Evolutionary conservation across 768 basidiomycete species (phyloP).

Genomic region (Chalciporus sphaerocephalus): DNA sequence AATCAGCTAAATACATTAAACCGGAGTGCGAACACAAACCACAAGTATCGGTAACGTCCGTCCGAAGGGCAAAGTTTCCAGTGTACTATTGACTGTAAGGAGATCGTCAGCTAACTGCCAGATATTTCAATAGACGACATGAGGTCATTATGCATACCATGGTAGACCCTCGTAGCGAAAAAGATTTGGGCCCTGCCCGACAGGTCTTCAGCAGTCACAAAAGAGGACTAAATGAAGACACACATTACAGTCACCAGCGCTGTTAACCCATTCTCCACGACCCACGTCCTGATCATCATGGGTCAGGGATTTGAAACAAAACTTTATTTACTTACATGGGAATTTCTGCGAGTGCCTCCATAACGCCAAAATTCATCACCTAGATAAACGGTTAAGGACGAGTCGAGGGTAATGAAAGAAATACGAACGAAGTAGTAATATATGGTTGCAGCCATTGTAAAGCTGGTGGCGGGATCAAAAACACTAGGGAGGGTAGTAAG

Average conservation of each 20-base stretch:
- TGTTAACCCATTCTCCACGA: slow-evolving; percentile 14
- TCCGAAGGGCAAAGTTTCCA: slow-evolving; percentile 9
- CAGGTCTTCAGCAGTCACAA: slow-evolving; percentile 1
- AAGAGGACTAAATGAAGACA: background rate
- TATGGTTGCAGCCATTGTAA: slow-evolving; percentile 17
- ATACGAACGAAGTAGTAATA: slow-evolving; percentile 18
- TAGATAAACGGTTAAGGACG: background rate
- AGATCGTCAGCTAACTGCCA: too few relatives aligned
- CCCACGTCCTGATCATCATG: slow-evolving; percentile 10
- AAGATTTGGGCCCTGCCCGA: slow-evolving; percentile 10
- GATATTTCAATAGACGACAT: too few relatives aligned
- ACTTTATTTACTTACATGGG: slow-evolving; percentile 6
- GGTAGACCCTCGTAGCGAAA: slow-evolving; percentile 11
- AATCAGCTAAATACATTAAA: background rate
- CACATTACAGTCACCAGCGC: slow-evolving; percentile 16
- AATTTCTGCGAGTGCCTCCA: slow-evolving; percentile 3
- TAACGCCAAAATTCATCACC: slow-evolving; percentile 13
- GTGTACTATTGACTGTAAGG: slow-evolving; percentile 4
- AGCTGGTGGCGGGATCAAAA: slow-evolving; percentile 15
- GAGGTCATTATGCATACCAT: slow-evolving; percentile 6
- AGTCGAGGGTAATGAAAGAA: background rate
- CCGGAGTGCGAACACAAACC: slow-evolving; percentile 1
- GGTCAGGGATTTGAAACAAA: background rate
- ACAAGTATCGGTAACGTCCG: slow-evolving; percentile 9
- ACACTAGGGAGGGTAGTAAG: slow-evolving; percentile 11